These are phyloP conservation scores for Coemansia sp. DNA, from an alignment of 192 early-diverging fungal genomes.

Conservation along the genomic window DNA sequence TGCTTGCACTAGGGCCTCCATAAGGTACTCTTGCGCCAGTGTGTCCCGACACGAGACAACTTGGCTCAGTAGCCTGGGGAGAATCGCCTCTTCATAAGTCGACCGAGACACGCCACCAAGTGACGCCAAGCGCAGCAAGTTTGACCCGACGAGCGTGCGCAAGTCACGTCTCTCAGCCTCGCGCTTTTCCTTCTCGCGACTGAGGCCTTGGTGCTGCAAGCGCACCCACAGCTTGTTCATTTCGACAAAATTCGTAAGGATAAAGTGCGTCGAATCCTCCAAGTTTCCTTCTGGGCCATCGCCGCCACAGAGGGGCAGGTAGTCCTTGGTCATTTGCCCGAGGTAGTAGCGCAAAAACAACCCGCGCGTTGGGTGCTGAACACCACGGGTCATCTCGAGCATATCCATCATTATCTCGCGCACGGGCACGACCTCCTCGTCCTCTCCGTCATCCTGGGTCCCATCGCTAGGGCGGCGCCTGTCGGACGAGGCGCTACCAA, in stretches of 20 bases:
- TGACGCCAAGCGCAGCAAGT: conserved; percentile 90
- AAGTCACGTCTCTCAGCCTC: conserved; percentile 96
- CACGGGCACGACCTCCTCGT: conserved; percentile 75
- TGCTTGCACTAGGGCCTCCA: conserved; percentile 99
- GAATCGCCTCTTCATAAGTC: conserved; percentile 81
- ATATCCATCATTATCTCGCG: conserved; percentile 98
- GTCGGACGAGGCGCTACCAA: conserved; percentile 36
- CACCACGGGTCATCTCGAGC: conserved; percentile 98
- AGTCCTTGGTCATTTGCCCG: conserved; percentile 91
- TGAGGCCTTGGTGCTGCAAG: conserved; percentile 94
- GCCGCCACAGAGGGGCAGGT: conserved; percentile 71
- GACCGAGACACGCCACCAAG: conserved; percentile 82
- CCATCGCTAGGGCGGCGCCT: neutral
- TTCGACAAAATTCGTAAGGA: conserved; percentile 96
- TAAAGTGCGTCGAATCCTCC: conserved; percentile 92
- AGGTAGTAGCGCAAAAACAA: conserved; percentile 96
- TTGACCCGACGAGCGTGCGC: conserved; percentile 93
- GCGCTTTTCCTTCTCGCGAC: conserved; percentile 88
- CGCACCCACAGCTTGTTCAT: conserved; percentile 99
- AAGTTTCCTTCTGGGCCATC: conserved; percentile 72
- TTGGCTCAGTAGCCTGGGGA: conserved; percentile 93
- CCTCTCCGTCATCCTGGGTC: neutral
- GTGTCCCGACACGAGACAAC: conserved; percentile 96
- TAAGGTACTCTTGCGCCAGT: conserved; percentile 98
- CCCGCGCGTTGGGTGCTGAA: conserved; percentile 98